Evolutionary conservation across 2,329 filamentous ascomycete species (phyloP).

Genomic region (Piedraia hortae): DNA sequence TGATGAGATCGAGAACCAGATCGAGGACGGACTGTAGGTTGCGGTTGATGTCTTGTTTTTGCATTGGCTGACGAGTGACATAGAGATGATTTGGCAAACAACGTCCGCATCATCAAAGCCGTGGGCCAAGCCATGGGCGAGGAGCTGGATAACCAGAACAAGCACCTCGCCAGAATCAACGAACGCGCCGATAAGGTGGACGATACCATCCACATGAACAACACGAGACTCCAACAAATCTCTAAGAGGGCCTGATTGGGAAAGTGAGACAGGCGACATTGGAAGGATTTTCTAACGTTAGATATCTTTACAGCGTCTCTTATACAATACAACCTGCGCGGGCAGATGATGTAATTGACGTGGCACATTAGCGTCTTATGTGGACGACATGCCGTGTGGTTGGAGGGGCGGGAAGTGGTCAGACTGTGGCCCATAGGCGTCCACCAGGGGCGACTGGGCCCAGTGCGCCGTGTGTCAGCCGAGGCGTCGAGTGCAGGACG

Average conservation of each 20-base stretch:
- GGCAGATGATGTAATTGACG: too few relatives aligned
- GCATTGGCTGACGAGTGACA: slow-evolving; percentile 1
- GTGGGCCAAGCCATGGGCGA: slow-evolving; percentile 46
- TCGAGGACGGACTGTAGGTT: slow-evolving; percentile 14
- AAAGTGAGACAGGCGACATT: too few relatives aligned
- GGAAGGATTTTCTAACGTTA: too few relatives aligned
- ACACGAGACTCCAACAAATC: too few relatives aligned
- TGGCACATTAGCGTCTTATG: too few relatives aligned
- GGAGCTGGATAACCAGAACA: slow-evolving; percentile 54
- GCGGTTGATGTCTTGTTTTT: neutral
- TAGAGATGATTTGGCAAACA: slow-evolving; percentile 22
- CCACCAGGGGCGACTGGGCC: slow-evolving; percentile 10
- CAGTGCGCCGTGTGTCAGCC: slow-evolving; percentile 12
- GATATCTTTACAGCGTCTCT: too few relatives aligned
- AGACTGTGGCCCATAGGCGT: too few relatives aligned
- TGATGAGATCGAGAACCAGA: slow-evolving; percentile 29
- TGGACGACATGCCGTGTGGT: too few relatives aligned
- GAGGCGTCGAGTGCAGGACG: slow-evolving; percentile 6
- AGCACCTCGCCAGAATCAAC: slow-evolving; percentile 45
- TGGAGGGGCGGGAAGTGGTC: too few relatives aligned
- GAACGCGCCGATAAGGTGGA: slow-evolving; percentile 49
- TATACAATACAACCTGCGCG: too few relatives aligned
- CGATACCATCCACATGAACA: too few relatives aligned
- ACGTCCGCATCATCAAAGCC: slow-evolving; percentile 41
- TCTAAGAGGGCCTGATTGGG: too few relatives aligned